Percentiles rank a stretch among this genome's conserved stretches.
Evolutionary conservation across 768 basidiomycete species (phyloP).

Genomic region (Cubamyces lactineus): DNA sequence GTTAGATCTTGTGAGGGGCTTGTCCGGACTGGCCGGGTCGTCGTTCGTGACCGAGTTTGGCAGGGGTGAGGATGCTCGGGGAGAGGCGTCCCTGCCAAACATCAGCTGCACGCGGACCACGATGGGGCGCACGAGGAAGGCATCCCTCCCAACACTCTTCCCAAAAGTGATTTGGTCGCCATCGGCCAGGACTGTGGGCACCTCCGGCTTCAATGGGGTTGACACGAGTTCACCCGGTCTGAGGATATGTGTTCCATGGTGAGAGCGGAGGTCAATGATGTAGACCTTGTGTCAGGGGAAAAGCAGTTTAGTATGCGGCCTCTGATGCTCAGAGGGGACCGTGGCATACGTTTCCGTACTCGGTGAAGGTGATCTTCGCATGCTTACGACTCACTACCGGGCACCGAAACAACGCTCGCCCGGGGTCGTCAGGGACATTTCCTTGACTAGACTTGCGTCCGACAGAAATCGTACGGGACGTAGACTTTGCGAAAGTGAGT

Average conservation of each 20-base stretch:
- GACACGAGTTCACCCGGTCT: conserved; percentile 53
- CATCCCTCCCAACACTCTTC: conserved; percentile 68
- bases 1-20: conserved; percentile 35
- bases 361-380: conserved; percentile 75
- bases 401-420: conserved; percentile 69
- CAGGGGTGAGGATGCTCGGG: conserved; percentile 14
- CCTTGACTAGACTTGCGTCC: conserved; percentile 66
- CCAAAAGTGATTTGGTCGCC: conserved; percentile 79
- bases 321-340: conserved; percentile 23
- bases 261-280: conserved; percentile 70
- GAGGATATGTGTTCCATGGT: conserved; percentile 75
- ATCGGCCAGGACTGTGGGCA: conserved; percentile 58
- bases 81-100: conserved; percentile 31
- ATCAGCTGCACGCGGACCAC: conserved; percentile 62
- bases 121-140: conserved; percentile 64
- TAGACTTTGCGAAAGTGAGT: conserved; percentile 56
- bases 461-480: conserved; percentile 58
- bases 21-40: conserved; percentile 25
- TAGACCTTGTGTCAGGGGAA: conserved; percentile 52
- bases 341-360: conserved; percentile 62
- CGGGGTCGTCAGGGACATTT: conserved; percentile 39
- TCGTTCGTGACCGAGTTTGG: conserved; percentile 12
- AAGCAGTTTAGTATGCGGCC: conserved; percentile 25
- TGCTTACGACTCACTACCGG: conserved; percentile 80
- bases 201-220: conserved; percentile 55